These are phyloP conservation scores for Hirsutella thompsonii DNA, from an alignment of 2,329 filamentous ascomycete species.

Conservation along the genomic window DNA sequence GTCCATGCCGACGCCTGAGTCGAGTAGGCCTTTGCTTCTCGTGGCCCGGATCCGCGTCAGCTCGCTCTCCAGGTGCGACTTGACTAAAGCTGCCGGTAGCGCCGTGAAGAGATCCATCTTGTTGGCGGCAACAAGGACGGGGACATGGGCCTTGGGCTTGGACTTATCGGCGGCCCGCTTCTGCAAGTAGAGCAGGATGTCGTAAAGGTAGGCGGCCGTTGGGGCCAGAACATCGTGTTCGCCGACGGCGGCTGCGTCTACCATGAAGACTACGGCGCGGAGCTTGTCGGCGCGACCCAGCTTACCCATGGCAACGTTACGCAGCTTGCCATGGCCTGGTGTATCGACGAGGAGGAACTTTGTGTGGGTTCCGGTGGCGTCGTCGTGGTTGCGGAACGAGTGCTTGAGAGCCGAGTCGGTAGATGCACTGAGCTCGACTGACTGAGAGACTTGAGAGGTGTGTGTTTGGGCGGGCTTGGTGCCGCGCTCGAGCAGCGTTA, in stretches of 20 bases:
- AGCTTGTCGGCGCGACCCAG: constrained; percentile 36
- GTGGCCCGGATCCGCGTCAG: constrained; percentile 66
- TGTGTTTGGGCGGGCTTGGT: constrained; percentile 32
- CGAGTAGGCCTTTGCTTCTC: constrained; percentile 67
- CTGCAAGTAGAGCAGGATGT: constrained; percentile 74
- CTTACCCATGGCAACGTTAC: constrained; percentile 49
- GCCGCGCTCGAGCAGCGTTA: constrained; percentile 59
- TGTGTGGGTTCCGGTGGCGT: constrained; percentile 41
- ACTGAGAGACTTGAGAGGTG: constrained; percentile 36
- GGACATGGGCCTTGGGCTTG: constrained; percentile 33
- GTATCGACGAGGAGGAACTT: constrained; percentile 77
- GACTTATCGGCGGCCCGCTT: constrained; percentile 42
- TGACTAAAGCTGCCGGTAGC: constrained; percentile 65
- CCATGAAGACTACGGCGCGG: constrained; percentile 68
- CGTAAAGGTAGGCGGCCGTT: constrained; percentile 76
- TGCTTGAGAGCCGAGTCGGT: constrained; percentile 26
- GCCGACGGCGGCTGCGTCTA: constrained; percentile 66
- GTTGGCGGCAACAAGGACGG: constrained; percentile 80
- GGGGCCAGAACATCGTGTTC: constrained; percentile 51
- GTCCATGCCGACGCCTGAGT: constrained; percentile 62
- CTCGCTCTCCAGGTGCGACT: constrained; percentile 64
- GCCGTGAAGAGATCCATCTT: constrained; percentile 95
- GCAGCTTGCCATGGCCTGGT: constrained; percentile 89
- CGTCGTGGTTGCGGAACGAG: constrained; percentile 44
- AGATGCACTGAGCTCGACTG: constrained; percentile 42